Base-by-base conservation (phyloP, 345 rosid genomes). In the Moricandia moricandioides region DNA sequence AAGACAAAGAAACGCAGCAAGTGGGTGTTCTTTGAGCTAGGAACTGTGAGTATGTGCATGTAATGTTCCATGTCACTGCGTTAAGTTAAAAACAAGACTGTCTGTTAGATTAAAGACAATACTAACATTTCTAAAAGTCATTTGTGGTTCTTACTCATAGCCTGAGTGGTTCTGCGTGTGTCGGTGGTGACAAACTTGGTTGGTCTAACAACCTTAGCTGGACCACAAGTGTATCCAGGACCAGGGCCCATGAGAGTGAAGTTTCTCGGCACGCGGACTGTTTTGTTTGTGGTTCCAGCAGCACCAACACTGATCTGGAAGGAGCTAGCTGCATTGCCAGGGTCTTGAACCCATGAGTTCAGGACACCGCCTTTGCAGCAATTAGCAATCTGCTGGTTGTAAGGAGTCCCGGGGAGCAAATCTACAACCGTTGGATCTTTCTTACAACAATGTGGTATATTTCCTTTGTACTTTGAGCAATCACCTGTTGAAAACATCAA, bases 11-110 rank as follows among this genome's bases (percentile, higher is more conserved):
- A 31, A 91, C 96, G 40, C 98, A 94, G 68, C 98, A 94, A 62
- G 93, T 85, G 4, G 97, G 98, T 8, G 89, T 82, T 80, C 89
- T 90, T 31, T 85, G 97, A 69, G 95, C 92, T 40, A 90, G 84
- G 72, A 89, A 87, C 70, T 94, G 98, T 1, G 98, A 94, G 78
- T 91, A 91, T 60, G 93, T 88, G 87, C 98, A 93, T 6, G 97
- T 89, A 70, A 87, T 83, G 73, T 93, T 91, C 98, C 98, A 91
- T n/a, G 98, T 94, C 98, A 94, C 97, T 94, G 92, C 83, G 14
- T 71, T 16, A 47, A 58, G 16, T 5, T 11, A 55, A 14, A 39
- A 13, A 60, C 2, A 12, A 0, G 34, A 62, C 54, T 0, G 43
- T 58, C 26, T 31, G 2, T 63, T 54, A 56, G 66, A 31, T 18